A percentile compares a stretch with the other conserved stretches of the same genome.
Evolutionary conservation across 2,329 filamentous ascomycete species (phyloP).

Genomic region (Diaporthe australafricana): DNA sequence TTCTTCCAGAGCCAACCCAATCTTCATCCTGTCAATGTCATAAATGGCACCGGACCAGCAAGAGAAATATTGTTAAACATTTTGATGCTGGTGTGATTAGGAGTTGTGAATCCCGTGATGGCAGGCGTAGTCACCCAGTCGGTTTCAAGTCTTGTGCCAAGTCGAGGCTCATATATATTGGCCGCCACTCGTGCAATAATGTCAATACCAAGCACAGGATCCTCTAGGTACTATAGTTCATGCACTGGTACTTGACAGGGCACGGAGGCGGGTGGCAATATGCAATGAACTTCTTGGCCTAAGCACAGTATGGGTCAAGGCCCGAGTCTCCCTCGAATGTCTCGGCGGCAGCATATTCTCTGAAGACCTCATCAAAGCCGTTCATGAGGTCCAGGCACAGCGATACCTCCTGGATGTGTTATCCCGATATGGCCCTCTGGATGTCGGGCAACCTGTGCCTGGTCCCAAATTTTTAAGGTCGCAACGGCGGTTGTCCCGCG

Average conservation of each 20-base stretch:
- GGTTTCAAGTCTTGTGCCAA: slow-evolving; percentile 1
- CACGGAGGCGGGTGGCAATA: neutral
- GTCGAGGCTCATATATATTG: neutral
- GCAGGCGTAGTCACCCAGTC: neutral
- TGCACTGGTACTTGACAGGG: neutral
- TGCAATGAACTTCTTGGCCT: neutral
- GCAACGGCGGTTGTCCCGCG: no score
- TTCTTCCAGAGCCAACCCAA: neutral
- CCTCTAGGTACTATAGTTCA: neutral
- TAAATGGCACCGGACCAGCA: neutral
- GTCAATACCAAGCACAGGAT: neutral
- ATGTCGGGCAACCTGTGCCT: neutral
- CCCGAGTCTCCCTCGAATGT: neutral
- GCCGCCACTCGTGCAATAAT: neutral
- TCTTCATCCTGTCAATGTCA: neutral
- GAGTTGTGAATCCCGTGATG: neutral
- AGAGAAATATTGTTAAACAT: neutral
- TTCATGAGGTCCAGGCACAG: no score
- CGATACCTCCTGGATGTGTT: neutral
- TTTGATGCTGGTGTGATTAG: neutral
- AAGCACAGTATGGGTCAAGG: slow-evolving; percentile 4
- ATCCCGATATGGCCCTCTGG: neutral
- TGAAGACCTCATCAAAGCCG: neutral
- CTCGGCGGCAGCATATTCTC: neutral
- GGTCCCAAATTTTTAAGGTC: neutral